Base-by-base conservation (phyloP, 345 rosid genomes). In the Brassica nigra region DNA sequence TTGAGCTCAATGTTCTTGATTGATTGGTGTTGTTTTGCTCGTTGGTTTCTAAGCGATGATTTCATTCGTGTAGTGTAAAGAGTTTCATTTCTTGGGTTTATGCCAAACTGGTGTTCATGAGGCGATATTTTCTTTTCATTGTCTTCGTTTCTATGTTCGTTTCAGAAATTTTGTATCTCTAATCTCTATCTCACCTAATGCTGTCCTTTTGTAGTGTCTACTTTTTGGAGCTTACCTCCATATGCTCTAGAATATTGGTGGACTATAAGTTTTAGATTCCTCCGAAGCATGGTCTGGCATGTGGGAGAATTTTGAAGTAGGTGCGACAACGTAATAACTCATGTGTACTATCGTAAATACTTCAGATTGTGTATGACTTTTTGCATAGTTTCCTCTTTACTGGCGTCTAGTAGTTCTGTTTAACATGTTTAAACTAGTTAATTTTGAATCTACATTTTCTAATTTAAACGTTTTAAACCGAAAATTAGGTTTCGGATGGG, bases 181-280 rank as follows among this genome's bases (percentile, higher is more conserved):
- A 18, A 49, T 6, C 55, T 14, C 54, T 47, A 49, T 12, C 55
- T 49, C 55, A 49, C 55, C 55, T 49, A 18, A n/a, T 49, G 55
- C 18, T 49, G 2, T 49, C 55, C 55, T 49, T 23, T 94, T 73
- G 72, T 90, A 69, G 97, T 90, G 37, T 87, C 93, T 11, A 97
- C 97, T 0, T 79, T 82, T 72, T 42, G 97, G 97, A 14, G 89
- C 87, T 67, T 92, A 90, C 70, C 83, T 92, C 49, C 90, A 94
- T 73, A 76, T 89, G 49, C 14, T 42, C 49, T 47, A 86, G 93
- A 93, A 91, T 71, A 90, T 92, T 1, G 97, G 97, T 33, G 99
- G 98, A 47, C 68, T 91, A 93, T 97, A 0, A 86, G 90, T 1
- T 12, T 93, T 39, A 93, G 90, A 27, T 85, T 83, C 75, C 0